Conservation (phyloP, 2,329 filamentous ascomycete species). For the Tolypocladium ophioglossoides region DNA sequence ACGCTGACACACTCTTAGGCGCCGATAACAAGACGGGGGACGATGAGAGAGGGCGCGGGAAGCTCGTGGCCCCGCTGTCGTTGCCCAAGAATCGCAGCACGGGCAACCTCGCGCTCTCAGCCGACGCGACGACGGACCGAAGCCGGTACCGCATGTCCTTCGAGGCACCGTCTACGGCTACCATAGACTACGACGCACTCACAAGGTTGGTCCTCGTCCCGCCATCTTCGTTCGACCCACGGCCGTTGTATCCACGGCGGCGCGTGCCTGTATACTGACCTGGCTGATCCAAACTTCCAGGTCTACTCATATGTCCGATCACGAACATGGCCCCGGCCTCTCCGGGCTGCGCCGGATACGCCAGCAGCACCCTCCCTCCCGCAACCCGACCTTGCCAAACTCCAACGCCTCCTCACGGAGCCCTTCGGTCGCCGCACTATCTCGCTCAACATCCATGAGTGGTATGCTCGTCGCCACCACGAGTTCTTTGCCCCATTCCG, state of each 20-base stretch:
- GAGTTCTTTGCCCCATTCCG: slow-evolving; percentile 41
- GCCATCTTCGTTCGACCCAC: not conserved
- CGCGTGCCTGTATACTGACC: slow-evolving; percentile 13
- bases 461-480: slow-evolving; percentile 51
- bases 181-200: slow-evolving; percentile 56
- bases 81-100: slow-evolving; percentile 57
- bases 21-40: slow-evolving; percentile 21
- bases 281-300: slow-evolving; percentile 31
- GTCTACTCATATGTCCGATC: slow-evolving; percentile 72
- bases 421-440: slow-evolving; percentile 43
- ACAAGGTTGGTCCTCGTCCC: slow-evolving; percentile 47
- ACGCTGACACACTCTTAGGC: slow-evolving; percentile 17
- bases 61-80: slow-evolving; percentile 35
- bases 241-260: not conserved
- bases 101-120: slow-evolving; percentile 43
- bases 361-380: slow-evolving; percentile 59
- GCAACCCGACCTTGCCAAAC: slow-evolving; percentile 51
- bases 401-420: slow-evolving; percentile 54
- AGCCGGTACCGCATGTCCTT: slow-evolving; percentile 64
- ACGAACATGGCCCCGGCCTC: slow-evolving; percentile 75
- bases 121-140: slow-evolving; percentile 45
- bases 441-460: slow-evolving; percentile 62
- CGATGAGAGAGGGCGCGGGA: slow-evolving; percentile 31
- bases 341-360: slow-evolving; percentile 90
- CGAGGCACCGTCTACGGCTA: slow-evolving; percentile 52